These are phyloP conservation scores for Metarhizium brunneum DNA, from an alignment of 2,329 filamentous ascomycete species.

Conservation along the genomic window DNA sequence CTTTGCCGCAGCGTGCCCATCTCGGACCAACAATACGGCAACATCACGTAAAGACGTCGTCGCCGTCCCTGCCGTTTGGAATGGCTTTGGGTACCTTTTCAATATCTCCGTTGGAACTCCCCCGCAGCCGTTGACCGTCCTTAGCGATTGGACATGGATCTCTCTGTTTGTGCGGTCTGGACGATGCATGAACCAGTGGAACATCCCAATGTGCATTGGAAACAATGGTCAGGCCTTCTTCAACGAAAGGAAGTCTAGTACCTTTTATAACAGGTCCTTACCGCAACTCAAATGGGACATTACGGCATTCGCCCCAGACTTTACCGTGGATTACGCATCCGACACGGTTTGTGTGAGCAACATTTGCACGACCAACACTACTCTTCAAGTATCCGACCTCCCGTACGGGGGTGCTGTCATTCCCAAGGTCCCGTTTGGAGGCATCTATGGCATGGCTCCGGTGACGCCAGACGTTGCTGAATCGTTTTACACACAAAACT, in stretches of 20 bases:
- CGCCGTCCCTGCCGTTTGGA: slow-evolving; percentile 2
- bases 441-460: no score
- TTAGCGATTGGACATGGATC: slow-evolving; percentile 5
- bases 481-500: no score
- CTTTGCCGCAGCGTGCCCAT: no score
- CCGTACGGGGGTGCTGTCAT: no score
- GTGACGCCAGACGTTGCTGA: no score
- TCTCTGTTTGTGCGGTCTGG: slow-evolving; percentile 3
- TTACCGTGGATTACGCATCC: slow-evolving; percentile 1
- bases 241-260: no score
- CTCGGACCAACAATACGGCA: no score
- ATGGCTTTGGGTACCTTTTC: slow-evolving; percentile 3
- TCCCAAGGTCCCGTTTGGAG: no score
- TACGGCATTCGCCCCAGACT: slow-evolving; percentile 2
- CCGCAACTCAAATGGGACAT: neutral
- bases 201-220: neutral
- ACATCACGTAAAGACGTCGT: neutral
- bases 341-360: neutral
- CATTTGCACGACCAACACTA: neutral
- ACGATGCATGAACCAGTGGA: neutral
- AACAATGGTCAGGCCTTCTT: neutral
- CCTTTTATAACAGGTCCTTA: no score
- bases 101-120: slow-evolving; percentile 1
- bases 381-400: no score
- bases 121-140: neutral